Base-by-base conservation (phyloP, 495 filamentous ascomycete species). In the Oidiodendron maius region DNA sequence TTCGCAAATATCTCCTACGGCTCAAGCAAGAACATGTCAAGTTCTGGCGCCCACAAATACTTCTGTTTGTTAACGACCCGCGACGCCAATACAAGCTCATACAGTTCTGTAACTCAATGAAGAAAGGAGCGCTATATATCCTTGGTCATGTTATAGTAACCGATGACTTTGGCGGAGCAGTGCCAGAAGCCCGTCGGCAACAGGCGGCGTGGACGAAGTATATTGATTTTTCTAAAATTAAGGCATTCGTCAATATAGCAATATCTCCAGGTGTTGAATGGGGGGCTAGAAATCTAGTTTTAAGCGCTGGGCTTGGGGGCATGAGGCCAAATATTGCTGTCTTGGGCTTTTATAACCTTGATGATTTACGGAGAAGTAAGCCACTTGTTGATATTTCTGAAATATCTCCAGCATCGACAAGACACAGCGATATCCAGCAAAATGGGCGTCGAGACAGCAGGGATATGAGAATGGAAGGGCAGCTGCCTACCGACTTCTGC, bases 271-370 rank as follows among this genome's bases (percentile, higher is more conserved):
- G 80, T 8, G 74, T 87, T n/a, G 87, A 87, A 61, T 95, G 89
- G 89, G 89, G 89, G 0, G 78, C 85, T 28, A 72, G 89, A 13
- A 94, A 94, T 57, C 71, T 93, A 34, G 84, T 90, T 16, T 68
- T 95, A 24, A 89, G 82, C 16, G 80, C 88, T 17, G 89, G 89
- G 0, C 68, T 95, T 3, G 89, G 89, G n/a, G 89, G 89, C 8
- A 94, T 95, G 89, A 64, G 89, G 40, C 89, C 89, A 1, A 94
- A 95, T 56, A 93, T 95, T 49, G 87, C 85, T 11, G 75, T 95
- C 21, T 58, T 86, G 41, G 82, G 82, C 10, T 83, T 84, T 59
- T 86, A 81, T 59, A 86, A 86, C 57, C 71, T 94, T 45, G 82
- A 86, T 37, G 86, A 91, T 39, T 74, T 83, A 40, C 22, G 55